These are phyloP conservation scores for Geotrichum australiense DNA, from an alignment of 1,139 yeast genomes.

Conservation along the genomic window DNA sequence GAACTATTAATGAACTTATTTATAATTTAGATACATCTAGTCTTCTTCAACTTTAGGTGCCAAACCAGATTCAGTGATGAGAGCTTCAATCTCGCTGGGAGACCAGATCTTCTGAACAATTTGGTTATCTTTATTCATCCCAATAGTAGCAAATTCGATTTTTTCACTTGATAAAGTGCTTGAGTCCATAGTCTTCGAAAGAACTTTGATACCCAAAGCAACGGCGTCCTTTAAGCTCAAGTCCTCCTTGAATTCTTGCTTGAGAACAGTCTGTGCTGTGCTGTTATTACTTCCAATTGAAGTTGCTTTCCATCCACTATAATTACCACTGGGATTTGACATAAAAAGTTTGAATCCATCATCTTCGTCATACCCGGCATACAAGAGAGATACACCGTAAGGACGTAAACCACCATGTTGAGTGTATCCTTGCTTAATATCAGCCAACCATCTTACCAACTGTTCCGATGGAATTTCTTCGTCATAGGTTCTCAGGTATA, in stretches of 20 bases:
- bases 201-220: constrained; percentile 81
- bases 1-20: no score
- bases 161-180: constrained; percentile 80
- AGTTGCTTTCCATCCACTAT: constrained; percentile 98
- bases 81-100: constrained; percentile 65
- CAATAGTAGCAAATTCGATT: constrained; percentile 81
- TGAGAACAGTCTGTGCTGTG: constrained; percentile 90
- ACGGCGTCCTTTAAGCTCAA: constrained; percentile 71
- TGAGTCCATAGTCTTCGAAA: constrained; percentile 91
- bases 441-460: constrained; percentile 82
- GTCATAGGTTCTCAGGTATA: constrained; percentile 73
- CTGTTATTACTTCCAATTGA: constrained; percentile 94
- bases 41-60: constrained; percentile 47
- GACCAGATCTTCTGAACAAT: constrained; percentile 70
- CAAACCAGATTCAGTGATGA: constrained; percentile 70
- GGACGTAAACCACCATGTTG: constrained; percentile 99
- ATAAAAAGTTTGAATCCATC: constrained; percentile 90
- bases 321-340: constrained; percentile 95
- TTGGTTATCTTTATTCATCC: constrained; percentile 43
- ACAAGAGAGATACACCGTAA: constrained; percentile 92
- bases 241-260: constrained; percentile 90
- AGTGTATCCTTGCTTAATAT: constrained; percentile 94
- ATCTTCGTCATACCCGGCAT: constrained; percentile 91
- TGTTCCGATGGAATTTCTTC: constrained; percentile 91
- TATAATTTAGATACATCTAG: constrained; percentile 19